Evolutionary conservation across 371 early-diverging fungal genomes (phyloP).

Genomic region (Syncephalis plumigaleata): DNA sequence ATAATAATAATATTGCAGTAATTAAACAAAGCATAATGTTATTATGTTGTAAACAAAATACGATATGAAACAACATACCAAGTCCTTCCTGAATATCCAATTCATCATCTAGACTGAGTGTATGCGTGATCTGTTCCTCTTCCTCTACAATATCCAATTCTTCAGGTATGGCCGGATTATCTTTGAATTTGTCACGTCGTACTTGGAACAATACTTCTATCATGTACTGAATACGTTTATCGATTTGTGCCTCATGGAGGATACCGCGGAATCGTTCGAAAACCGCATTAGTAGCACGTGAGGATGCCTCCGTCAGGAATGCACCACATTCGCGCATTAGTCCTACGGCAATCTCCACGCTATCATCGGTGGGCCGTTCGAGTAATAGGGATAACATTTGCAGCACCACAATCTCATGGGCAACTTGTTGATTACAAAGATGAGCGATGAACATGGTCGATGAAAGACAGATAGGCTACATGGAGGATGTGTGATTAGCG

Average conservation of each 20-base stretch:
- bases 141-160: constrained; percentile 93
- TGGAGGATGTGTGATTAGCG: constrained; percentile 4
- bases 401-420: constrained; percentile 76
- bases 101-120: constrained; percentile 74
- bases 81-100: constrained; percentile 59
- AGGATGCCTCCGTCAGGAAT: constrained; percentile 55
- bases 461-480: constrained; percentile 49
- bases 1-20: constrained; percentile 1
- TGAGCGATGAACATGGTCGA: constrained; percentile 82
- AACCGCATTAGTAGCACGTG: constrained; percentile 69
- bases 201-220: constrained; percentile 93
- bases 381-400: constrained; percentile 73
- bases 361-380: constrained; percentile 90
- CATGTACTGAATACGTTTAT: constrained; percentile 93
- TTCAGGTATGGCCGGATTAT: constrained; percentile 44
- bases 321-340: constrained; percentile 87
- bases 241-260: constrained; percentile 84
- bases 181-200: constrained; percentile 86
- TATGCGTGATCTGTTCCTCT: constrained; percentile 90
- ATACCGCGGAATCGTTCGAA: constrained; percentile 87
- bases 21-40: background rate
- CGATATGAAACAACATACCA: constrained; percentile 17
- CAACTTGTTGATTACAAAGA: constrained; percentile 80
- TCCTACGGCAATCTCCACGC: constrained; percentile 94
- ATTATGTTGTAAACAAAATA: too few relatives aligned